Percentiles rank a stretch among this genome's conserved stretches.
These are phyloP conservation scores for Coprinopsis marcescibilis DNA, from an alignment of 768 basidiomycete genomes.

Conservation along the genomic window DNA sequence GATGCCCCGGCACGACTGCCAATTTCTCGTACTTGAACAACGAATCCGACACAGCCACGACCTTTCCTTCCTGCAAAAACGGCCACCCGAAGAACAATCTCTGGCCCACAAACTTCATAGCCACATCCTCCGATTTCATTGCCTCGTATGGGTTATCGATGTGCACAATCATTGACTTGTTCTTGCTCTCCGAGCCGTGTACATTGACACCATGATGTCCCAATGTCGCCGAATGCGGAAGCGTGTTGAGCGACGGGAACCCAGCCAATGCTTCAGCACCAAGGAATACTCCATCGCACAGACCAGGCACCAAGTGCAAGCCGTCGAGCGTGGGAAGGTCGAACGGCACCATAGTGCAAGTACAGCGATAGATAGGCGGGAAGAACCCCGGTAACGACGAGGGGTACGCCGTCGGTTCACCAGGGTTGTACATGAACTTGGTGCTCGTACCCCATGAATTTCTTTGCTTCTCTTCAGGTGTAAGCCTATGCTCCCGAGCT, in stretches of 20 bases:
- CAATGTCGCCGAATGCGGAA: constrained; percentile 70
- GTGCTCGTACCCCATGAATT: constrained; percentile 80
- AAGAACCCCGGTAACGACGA: constrained; percentile 95
- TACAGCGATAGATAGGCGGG: constrained; percentile 77
- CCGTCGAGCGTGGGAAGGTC: constrained; percentile 85
- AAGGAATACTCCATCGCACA: constrained; percentile 83
- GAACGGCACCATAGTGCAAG: constrained; percentile 76
- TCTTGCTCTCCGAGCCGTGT: constrained; percentile 83
- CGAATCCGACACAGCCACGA: constrained; percentile 81
- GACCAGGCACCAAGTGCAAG: constrained; percentile 78
- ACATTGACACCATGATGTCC: constrained; percentile 90
- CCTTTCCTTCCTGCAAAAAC: constrained; percentile 87
- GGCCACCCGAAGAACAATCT: constrained; percentile 87
- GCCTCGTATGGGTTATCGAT: constrained; percentile 71
- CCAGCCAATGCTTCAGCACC: constrained; percentile 87
- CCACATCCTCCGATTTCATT: constrained; percentile 66
- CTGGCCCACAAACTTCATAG: constrained; percentile 66
- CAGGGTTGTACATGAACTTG: constrained; percentile 63
- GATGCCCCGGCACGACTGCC: constrained; percentile 41
- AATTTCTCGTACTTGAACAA: constrained; percentile 82
- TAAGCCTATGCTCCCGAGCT: constrained; percentile 79
- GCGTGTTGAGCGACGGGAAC: constrained; percentile 91
- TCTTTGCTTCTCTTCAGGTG: constrained; percentile 64
- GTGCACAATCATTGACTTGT: constrained; percentile 90
- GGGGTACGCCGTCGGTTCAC: constrained; percentile 68